Conservation (phyloP, 108 stramenopile genomes). For the Pinguiococcus pyrenoidosus region DNA sequence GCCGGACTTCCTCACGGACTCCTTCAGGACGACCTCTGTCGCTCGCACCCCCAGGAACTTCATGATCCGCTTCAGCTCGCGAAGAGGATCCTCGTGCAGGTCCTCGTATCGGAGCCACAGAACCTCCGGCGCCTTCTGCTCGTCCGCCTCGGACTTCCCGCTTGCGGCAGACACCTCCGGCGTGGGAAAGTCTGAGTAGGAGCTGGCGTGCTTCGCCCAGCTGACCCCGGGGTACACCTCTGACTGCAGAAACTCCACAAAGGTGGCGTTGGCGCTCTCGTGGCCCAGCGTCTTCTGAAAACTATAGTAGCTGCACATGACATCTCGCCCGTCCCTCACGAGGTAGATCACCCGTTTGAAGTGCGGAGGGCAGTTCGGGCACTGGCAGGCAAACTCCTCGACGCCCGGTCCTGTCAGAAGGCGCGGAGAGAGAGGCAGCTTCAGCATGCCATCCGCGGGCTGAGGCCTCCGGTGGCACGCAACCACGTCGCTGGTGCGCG, state of each 20-base stretch:
- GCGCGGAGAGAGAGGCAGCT: too few species aligned
- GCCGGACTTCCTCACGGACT: constrained; percentile 2
- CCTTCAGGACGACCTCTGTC: constrained; percentile 1
- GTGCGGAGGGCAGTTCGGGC: constrained; percentile 12
- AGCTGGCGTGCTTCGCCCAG: constrained; percentile 15
- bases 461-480: too few species aligned
- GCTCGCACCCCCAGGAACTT: constrained; percentile 3
- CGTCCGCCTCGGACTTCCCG: too few species aligned
- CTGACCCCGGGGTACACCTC: constrained; percentile 11
- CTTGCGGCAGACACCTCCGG: too few species aligned
- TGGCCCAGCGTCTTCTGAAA: constrained; percentile 3
- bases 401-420: too few species aligned
- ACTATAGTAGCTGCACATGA: constrained; percentile 22
- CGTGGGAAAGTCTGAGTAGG: constrained; percentile 6
- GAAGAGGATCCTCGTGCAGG: constrained; percentile 6
- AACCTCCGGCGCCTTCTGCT: constrained; percentile 4
- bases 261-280: constrained; percentile 6
- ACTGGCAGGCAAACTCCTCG: constrained; percentile 13
- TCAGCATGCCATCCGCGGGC: too few species aligned
- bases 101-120: constrained; percentile 15
- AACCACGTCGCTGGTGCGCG: too few species aligned
- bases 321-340: constrained; percentile 15
- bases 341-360: constrained; percentile 9
- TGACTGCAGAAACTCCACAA: constrained; percentile 11
- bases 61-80: constrained; percentile 3